Base-by-base conservation (phyloP, 768 basidiomycete species). In the Termitomyces sp. region DNA sequence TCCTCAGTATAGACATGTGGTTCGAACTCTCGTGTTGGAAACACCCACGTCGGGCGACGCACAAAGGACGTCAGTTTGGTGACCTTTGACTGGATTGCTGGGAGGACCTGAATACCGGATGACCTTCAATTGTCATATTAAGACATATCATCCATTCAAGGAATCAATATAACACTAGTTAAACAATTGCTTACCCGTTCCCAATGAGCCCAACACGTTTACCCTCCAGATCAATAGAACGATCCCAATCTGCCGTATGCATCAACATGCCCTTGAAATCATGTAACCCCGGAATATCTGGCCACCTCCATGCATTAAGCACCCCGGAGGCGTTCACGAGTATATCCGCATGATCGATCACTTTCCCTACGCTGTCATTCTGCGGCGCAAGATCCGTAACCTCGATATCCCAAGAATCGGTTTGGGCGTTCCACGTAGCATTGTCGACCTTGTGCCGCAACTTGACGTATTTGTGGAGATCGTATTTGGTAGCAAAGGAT, bases 151-250 rank as follows among this genome's bases (percentile, higher is more conserved):
- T 23, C 13, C 42, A 25, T 42, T 20, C 4, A 10, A 11, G 11
- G 22, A 27, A 25, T 43, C 1, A 36, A 31, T 32, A 35, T 45
- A n/a, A 13, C 51, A 3, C 2, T n/a, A 18, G 0, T 18, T 1
- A 1, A 44, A 43, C 18, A 4, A 36, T 10, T 23, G 7, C 36
- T 12, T 38, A 70, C 70, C 70, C 69, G 52, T 69, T 71, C 56
- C 80, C 79, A 70, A 64, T 71, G 51, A 66, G 64, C 56, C 59
- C 73, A 62, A 63, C 71, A 61, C 48, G 71, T 67, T 67, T 75
- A 45, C 72, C 74, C 61, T 56, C 67, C 22, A 66, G 64, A 45
- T 68, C 64, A 7, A 67, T 43, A n/a, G 46, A 52, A 15, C 58
- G 54, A 41, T 69, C 67, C 61, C 67, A 75, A n/a, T 60, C 55